Base-by-base conservation (phyloP, 306 rosid genomes). In the Pyrus betulifolia region DNA sequence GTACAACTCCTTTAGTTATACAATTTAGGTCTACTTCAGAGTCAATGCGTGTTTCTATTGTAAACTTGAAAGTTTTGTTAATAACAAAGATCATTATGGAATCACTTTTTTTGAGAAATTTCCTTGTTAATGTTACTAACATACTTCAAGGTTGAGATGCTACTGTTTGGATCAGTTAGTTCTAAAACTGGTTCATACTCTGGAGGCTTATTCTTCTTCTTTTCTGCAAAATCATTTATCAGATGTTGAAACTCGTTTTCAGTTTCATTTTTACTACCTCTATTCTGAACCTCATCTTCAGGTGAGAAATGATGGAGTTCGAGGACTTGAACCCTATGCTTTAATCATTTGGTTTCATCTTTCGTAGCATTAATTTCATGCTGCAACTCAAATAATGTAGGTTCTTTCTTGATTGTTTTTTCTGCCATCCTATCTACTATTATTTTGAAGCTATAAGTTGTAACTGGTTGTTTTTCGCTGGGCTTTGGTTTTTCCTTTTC, bases 401-500 rank as follows among this genome's bases (percentile, higher is more conserved):
- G 59, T 54, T 54, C 3, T 15, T 54, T 19, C 4, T 15, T 4
- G 5, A 3, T 3, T 4, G 22, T 4, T 15, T 54, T 15, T 2
- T 19, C 3, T 8, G 4, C 3, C 19, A 54, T 54, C 19, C 11
- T 2, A 4, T 54, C 59, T 18, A 54, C 11, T 1, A 54, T 15
- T 54, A 0, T 54, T 15, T 54, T 54, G 59, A 54, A 54, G 59
- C 8, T 54, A 19, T 54, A 54, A 11, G 59, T 11, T 54, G 19
- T 0, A 1, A 54, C 22, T 54, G 0, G 22, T 0, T 54, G 3
- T 54, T 1, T 54, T 2, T 0, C 8, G 2, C 59, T 54, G 0
- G 23, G 22, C 11, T 54, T 7, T 4, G 23, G 11, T 6, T 1
- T 8, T 19, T 54, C 12, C n/a, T 54, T 54, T 21, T 54, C 59